Evolutionary conservation across 2,329 filamentous ascomycete genomes (phyloP).

Genomic region (Colletotrichum sp.): DNA sequence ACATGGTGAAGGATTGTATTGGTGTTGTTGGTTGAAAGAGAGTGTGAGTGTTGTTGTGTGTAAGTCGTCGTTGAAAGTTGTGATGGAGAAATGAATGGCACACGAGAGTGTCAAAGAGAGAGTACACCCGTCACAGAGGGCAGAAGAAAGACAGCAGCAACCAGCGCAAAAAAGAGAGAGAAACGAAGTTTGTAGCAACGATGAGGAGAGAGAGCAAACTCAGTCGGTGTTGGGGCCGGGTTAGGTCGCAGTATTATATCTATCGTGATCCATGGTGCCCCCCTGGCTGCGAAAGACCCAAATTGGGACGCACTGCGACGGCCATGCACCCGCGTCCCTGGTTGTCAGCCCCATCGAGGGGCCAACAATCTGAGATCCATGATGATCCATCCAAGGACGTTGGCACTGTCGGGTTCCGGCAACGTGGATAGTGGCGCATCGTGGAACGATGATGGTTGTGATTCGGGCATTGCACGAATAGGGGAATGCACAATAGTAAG

Average conservation of each 20-base stretch:
- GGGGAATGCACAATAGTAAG: neutral
- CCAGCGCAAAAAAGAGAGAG: constrained; percentile 5
- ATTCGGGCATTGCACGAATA: neutral
- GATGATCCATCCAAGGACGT: neutral
- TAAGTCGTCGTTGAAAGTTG: neutral
- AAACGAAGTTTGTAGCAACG: neutral
- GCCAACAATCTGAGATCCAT: neutral
- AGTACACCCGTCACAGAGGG: constrained; percentile 20
- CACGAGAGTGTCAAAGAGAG: constrained; percentile 15
- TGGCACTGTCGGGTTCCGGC: neutral
- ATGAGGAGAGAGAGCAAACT: neutral
- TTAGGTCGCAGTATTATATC: neutral
- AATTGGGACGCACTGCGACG: neutral
- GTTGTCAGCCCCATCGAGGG: neutral
- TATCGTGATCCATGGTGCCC: neutral
- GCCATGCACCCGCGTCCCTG: neutral
- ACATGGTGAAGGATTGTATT: constrained; percentile 4
- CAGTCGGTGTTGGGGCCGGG: neutral
- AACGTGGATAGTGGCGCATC: neutral
- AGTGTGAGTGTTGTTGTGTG: neutral
- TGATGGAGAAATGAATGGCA: constrained; percentile 3
- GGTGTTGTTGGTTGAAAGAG: neutral
- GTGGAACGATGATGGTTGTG: neutral
- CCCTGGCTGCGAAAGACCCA: neutral
- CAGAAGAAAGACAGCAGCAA: constrained; percentile 7